Conservation (phyloP, 129 eudicot species). For the Flaveria sonorensis region DNA sequence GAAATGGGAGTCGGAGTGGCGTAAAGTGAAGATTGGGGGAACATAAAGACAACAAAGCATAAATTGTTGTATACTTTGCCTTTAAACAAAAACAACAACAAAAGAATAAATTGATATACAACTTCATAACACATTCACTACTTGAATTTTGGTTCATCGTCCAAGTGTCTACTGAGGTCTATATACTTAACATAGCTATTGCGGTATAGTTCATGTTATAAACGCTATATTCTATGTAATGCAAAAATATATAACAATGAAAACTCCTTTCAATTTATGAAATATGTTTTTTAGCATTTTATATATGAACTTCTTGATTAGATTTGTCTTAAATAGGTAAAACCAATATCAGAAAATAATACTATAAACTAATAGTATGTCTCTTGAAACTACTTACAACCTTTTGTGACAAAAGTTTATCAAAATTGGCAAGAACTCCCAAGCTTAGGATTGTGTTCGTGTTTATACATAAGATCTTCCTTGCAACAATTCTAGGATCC, state of each 20-base stretch:
- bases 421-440: conserved; percentile 43
- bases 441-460: conserved; percentile 30
- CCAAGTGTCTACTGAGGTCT: too few relatives aligned
- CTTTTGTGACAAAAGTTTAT: conserved; percentile 8
- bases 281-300: conserved; percentile 7
- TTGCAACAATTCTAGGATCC: conserved; percentile 35
- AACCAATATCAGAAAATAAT: conserved; percentile 4
- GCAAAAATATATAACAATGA: background rate
- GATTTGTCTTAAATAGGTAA: background rate
- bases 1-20: too few relatives aligned
- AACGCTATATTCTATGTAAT: background rate
- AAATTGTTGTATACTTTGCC: too few relatives aligned
- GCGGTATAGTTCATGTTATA: background rate
- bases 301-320: conserved; percentile 1
- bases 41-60: too few relatives aligned
- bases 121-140: background rate
- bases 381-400: conserved; percentile 21
- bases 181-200: too few relatives aligned
- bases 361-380: conserved; percentile 29
- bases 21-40: too few relatives aligned
- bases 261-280: background rate
- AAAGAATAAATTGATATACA: too few relatives aligned
- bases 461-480: conserved; percentile 41
- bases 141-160: too few relatives aligned
- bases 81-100: too few relatives aligned